Evolutionary conservation across 768 basidiomycete genomes (phyloP).

Genomic region (Tricholoma bakamatsutake): DNA sequence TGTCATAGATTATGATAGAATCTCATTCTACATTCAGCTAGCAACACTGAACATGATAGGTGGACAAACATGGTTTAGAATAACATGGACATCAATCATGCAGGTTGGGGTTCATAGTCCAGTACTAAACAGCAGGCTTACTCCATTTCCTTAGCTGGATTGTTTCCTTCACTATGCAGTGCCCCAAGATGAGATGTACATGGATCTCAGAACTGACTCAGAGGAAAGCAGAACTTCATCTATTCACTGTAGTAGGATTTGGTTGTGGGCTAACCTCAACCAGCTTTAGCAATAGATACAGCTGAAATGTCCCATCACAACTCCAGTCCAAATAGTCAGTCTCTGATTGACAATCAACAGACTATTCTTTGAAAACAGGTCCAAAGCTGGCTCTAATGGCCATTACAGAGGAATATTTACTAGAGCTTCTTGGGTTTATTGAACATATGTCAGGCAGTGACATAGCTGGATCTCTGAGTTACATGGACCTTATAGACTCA

Average conservation of each 20-base stretch:
- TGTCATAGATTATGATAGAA: neutral
- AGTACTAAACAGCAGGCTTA: neutral
- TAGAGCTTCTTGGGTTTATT: neutral
- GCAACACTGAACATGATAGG: neutral
- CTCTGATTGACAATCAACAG: neutral
- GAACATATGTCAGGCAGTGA: neutral
- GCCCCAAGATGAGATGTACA: no score
- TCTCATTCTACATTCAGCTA: neutral
- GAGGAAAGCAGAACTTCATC: no score
- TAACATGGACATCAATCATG: neutral
- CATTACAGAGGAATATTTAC: neutral
- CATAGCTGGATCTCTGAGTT: neutral
- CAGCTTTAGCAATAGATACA: no score
- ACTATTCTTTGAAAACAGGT: neutral
- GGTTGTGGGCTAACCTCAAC: no score
- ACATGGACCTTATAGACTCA: neutral
- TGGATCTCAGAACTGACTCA: no score
- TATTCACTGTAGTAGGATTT: no score
- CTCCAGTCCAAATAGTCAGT: neutral
- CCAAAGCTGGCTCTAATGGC: neutral
- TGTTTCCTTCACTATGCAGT: neutral
- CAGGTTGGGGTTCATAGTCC: neutral
- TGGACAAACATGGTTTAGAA: neutral
- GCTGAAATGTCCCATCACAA: no score
- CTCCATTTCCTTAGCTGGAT: neutral